phyloP scores from a whole-genome alignment of 345 rosid species.

The Lumnitzera racemosa region DNA sequence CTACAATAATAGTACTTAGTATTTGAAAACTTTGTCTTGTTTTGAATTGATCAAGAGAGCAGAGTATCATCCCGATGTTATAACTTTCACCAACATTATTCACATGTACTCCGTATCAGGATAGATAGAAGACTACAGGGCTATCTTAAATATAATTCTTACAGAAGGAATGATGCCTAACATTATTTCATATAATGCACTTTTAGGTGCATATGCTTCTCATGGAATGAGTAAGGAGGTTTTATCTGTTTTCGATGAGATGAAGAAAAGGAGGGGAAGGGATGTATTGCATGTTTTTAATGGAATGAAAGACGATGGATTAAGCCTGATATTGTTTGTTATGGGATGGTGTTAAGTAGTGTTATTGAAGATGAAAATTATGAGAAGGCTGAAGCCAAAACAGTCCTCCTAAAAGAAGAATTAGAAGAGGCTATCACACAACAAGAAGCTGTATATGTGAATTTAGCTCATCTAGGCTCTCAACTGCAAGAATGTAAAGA shows the following conservation, averaged over 20 bases:
- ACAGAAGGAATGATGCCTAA: conserved; percentile 87
- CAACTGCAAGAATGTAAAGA: conserved; percentile 43
- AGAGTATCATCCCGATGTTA: too few relatives aligned
- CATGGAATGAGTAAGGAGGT: conserved; percentile 81
- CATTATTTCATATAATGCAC: conserved; percentile 20
- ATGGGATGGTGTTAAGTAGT: conserved; percentile 42
- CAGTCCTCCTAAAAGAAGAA: too few relatives aligned
- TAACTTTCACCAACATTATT: too few relatives aligned
- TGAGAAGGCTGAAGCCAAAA: conserved; percentile 31
- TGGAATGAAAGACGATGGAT: conserved; percentile 52
- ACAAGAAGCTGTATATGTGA: conserved; percentile 26
- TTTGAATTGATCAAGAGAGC: conserved; percentile 15
- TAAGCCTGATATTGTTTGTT: conserved; percentile 54
- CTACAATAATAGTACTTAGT: conserved; percentile 71
- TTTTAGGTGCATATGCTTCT: conserved; percentile 71
- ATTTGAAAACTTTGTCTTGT: conserved; percentile 71
- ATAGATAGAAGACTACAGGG: conserved; percentile 66
- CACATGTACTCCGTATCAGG: conserved; percentile 43
- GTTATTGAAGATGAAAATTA: conserved; percentile 36
- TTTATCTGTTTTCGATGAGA: conserved; percentile 55
- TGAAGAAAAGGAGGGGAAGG: conserved; percentile 33
- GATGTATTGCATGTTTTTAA: conserved; percentile 52
- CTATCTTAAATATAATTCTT: conserved; percentile 61
- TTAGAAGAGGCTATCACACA: too few relatives aligned
- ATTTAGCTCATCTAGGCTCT: conserved; percentile 24